phyloP scores from a whole-genome alignment of 805 yeast species.

The Deakozyma indianensis region DNA sequence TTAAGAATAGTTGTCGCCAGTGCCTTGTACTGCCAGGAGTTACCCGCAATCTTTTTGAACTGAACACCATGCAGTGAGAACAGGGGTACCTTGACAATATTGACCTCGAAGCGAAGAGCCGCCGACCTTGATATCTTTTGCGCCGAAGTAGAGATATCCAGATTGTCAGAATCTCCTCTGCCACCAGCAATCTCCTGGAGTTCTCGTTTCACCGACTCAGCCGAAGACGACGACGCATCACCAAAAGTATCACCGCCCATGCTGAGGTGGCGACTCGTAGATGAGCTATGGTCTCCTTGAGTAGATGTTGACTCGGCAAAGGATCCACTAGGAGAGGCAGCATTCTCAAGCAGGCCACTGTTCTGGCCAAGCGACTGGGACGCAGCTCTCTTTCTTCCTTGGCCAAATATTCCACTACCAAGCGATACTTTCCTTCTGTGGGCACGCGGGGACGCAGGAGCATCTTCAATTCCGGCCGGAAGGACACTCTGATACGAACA shows the following conservation, averaged over 20 bases:
- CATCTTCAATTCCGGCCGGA: background rate
- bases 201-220: background rate
- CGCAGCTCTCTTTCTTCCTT: conserved; percentile 9
- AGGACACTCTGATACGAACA: background rate
- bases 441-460: conserved; percentile 3
- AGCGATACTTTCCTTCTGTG: conserved; percentile 17
- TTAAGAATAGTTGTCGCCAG: conserved; percentile 73
- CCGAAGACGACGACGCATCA: conserved; percentile 7
- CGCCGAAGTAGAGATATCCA: conserved; percentile 28
- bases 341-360: conserved; percentile 2
- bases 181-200: conserved; percentile 2
- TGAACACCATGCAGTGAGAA: conserved; percentile 88
- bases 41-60: conserved; percentile 83
- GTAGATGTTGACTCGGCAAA: background rate
- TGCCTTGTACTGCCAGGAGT: conserved; percentile 89
- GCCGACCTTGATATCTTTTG: background rate
- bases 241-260: conserved; percentile 5
- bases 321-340: conserved; percentile 2
- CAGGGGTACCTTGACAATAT: conserved; percentile 81
- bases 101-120: conserved; percentile 77
- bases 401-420: conserved; percentile 14
- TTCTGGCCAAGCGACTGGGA: conserved; percentile 4
- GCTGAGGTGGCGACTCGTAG: background rate
- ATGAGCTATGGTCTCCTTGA: background rate
- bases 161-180: conserved; percentile 24